Conservation (phyloP, 208 protist species). For the Leishmania lainsoni region DNA sequence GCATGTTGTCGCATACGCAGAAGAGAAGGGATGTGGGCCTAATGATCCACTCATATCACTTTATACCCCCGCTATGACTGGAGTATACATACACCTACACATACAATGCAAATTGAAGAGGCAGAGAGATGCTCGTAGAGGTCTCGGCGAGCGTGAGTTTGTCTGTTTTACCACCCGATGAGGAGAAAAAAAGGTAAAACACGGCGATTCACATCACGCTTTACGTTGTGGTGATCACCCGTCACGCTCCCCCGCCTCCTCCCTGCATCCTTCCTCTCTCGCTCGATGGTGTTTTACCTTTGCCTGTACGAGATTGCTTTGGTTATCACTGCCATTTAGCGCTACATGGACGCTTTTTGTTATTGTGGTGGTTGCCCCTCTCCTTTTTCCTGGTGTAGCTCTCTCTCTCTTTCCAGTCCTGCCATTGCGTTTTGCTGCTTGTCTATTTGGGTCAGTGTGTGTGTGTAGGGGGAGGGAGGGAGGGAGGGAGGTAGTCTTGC, state of each 20-base stretch:
- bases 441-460: neutral
- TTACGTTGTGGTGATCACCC: neutral
- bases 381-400: neutral
- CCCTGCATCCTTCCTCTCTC: neutral
- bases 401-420: neutral
- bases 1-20: neutral
- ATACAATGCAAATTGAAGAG: neutral
- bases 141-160: neutral
- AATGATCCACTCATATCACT: neutral
- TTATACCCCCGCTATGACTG: neutral
- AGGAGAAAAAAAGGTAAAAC: neutral
- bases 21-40: neutral
- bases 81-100: neutral
- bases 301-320: too few relatives aligned
- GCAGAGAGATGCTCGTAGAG: neutral
- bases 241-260: neutral
- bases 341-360: too few relatives aligned
- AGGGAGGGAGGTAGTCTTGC: too few relatives aligned
- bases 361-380: too few relatives aligned
- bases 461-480: neutral
- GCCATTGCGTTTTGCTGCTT: neutral
- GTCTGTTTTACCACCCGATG: neutral
- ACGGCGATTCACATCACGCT: neutral
- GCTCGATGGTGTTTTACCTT: neutral
- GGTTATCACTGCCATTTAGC: too few relatives aligned